A percentile compares a stretch with the other conserved stretches of the same genome.
Conservation (phyloP, 2,329 filamentous ascomycete species). For the Alternaria atra region DNA sequence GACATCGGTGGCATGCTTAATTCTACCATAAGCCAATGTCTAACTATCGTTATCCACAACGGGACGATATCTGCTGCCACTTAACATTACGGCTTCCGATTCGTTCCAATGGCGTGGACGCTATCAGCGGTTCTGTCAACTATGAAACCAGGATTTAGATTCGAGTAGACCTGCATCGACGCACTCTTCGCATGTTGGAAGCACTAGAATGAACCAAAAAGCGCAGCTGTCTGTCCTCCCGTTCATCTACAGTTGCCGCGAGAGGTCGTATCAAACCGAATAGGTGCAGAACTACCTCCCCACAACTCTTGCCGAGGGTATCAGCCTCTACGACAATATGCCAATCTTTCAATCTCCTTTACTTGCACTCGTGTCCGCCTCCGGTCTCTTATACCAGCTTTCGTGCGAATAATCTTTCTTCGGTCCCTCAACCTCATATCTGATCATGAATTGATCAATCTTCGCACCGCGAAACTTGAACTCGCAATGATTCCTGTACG, state of each 20-base stretch:
- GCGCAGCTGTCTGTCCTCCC: not conserved
- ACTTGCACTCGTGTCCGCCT: not conserved
- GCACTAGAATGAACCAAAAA: not conserved
- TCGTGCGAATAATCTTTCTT: constrained; percentile 73
- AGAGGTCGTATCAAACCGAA: not conserved
- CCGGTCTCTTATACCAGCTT: constrained; percentile 47
- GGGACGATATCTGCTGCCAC: too few species aligned
- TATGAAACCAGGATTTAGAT: too few species aligned
- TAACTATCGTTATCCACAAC: too few species aligned
- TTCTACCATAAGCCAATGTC: too few species aligned
- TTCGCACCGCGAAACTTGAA: constrained; percentile 61
- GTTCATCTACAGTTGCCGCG: not conserved
- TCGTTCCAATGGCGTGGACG: too few species aligned
- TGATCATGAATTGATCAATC: constrained; percentile 53
- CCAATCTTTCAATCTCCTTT: not conserved
- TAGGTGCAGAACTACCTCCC: not conserved
- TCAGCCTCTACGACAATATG: not conserved
- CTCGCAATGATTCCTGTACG: constrained; percentile 74
- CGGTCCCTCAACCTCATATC: constrained; percentile 74
- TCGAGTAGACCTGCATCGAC: too few species aligned
- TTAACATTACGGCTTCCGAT: too few species aligned
- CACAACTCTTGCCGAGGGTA: not conserved
- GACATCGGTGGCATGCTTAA: not conserved
- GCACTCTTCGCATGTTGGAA: too few species aligned
- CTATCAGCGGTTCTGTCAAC: too few species aligned